Evolutionary conservation across 768 basidiomycete species (phyloP).

Genomic region (Lentinula sp.): DNA sequence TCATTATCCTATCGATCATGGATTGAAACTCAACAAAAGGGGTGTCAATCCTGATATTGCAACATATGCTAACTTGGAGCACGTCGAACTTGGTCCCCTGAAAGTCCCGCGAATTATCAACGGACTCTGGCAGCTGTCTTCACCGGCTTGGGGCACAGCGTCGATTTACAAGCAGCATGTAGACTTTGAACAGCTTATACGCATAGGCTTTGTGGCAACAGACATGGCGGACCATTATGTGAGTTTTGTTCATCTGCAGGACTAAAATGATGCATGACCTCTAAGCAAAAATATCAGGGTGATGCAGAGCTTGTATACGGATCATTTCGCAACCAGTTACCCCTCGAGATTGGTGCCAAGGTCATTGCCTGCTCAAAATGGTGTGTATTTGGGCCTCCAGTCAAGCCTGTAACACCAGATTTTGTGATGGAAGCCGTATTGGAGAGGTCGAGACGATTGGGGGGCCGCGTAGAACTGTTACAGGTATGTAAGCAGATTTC

Average conservation of each 20-base stretch:
- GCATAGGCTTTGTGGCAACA: constrained; percentile 9
- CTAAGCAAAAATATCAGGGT: constrained; percentile 3
- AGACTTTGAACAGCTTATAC: constrained; percentile 3
- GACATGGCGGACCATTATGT: constrained; percentile 15
- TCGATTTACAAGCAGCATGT: constrained; percentile 5
- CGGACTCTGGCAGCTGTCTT: constrained; percentile 59
- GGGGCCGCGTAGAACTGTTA: constrained; percentile 40
- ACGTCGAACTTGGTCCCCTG: constrained; percentile 30
- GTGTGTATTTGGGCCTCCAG: constrained; percentile 45
- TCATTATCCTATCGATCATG: not conserved
- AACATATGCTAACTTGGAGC: not conserved
- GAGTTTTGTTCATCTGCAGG: not conserved
- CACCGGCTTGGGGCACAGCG: constrained; percentile 54
- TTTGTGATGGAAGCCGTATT: constrained; percentile 42
- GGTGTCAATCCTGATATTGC: not conserved
- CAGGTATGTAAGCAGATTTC: constrained; percentile 30
- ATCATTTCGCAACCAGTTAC: constrained; percentile 32
- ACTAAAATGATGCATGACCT: not conserved
- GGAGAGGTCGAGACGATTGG: constrained; percentile 45
- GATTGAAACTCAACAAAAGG: not conserved
- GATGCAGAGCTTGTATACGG: constrained; percentile 31
- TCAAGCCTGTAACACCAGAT: constrained; percentile 27
- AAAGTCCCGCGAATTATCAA: constrained; percentile 42
- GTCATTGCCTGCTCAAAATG: constrained; percentile 56
- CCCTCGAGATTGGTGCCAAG: constrained; percentile 11